Base-by-base conservation (phyloP, 2,329 filamentous ascomycete genomes). In the Onygenales sp. region DNA sequence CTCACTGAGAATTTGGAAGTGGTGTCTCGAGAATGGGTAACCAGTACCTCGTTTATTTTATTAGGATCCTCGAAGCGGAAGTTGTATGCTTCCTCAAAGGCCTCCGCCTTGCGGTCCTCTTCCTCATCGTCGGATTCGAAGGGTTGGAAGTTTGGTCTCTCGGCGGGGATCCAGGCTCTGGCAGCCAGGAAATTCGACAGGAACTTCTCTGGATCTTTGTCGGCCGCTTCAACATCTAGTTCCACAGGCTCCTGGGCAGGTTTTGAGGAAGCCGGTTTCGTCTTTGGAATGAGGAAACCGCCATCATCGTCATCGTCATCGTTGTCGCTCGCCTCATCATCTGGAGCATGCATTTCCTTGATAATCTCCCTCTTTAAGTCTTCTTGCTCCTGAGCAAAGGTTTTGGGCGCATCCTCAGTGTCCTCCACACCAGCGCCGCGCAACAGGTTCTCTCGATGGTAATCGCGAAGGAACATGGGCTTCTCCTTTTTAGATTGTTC, bases 181-280 rank as follows among this genome's bases (percentile, higher is more conserved):
- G 91, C 81, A n/a, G 86, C 81, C 80, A 98, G 82, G 73, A 95
- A 98, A 69, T 96, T 95, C 52, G 88, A 92, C n/a, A 98, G 75
- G 67, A 89, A 98, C 0, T 81, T 86, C 65, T 97, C 92, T 0
- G 92, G 93, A 65, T 98, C 85, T 67, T 88, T 87, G 63, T 95
- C 87, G 39, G 93, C 90, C 54, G 81, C 80, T 47, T 82, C 77
- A 43, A 95, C 75, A 61, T 93, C 86, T 10, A 80, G 63, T 52
- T 88, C 77, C 5, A 84, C 65, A 40, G 79, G 77, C 52, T 76
- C 65, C 13, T 69, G 74, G 21, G 9, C 58, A 57, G 13, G 56
- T 57, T 31, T 58, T 58, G 11, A 58, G 56, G 53, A 65, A 50
- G 59, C 63, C 56, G 42, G 70, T 60, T 54, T 77, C 78, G 9